These are phyloP conservation scores for Pseudonitzschia pungens DNA, from an alignment of 108 stramenopile species.

Conservation along the genomic window DNA sequence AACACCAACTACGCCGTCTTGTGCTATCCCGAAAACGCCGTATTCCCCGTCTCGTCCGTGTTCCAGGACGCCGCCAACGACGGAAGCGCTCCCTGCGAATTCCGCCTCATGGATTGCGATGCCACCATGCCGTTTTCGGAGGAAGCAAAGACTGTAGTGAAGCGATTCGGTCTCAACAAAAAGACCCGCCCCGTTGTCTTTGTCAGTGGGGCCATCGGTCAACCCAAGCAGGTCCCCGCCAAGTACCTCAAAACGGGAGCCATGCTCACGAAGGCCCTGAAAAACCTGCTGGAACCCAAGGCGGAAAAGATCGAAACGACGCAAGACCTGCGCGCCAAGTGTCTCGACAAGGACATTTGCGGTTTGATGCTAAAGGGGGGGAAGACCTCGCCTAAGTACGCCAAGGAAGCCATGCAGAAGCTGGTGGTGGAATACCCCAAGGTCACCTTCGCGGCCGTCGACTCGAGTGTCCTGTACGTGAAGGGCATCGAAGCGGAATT, in stretches of 20 bases:
- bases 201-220: conserved; percentile 69
- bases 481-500: conserved; percentile 71
- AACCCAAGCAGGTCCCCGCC: conserved; percentile 77
- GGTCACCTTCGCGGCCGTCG: conserved; percentile 77
- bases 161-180: conserved; percentile 74
- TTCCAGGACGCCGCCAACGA: conserved; percentile 75
- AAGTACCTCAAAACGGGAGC: conserved; percentile 80
- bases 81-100: conserved; percentile 62
- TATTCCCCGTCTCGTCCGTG: conserved; percentile 61
- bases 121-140: conserved; percentile 58
- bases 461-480: conserved; percentile 68
- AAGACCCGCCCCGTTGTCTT: conserved; percentile 78
- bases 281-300: conserved; percentile 68
- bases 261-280: conserved; percentile 75
- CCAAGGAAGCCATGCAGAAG: conserved; percentile 80
- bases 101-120: conserved; percentile 77
- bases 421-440: conserved; percentile 69
- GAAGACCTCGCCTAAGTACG: conserved; percentile 62
- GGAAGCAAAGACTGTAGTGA: conserved; percentile 61
- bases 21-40: conserved; percentile 57
- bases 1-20: conserved; percentile 65
- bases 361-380: conserved; percentile 76
- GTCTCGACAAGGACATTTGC: conserved; percentile 77
- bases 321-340: conserved; percentile 79
- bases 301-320: conserved; percentile 89